Base-by-base conservation (phyloP, 2,329 filamentous ascomycete species). In the Cercospora zeae-maydis region DNA sequence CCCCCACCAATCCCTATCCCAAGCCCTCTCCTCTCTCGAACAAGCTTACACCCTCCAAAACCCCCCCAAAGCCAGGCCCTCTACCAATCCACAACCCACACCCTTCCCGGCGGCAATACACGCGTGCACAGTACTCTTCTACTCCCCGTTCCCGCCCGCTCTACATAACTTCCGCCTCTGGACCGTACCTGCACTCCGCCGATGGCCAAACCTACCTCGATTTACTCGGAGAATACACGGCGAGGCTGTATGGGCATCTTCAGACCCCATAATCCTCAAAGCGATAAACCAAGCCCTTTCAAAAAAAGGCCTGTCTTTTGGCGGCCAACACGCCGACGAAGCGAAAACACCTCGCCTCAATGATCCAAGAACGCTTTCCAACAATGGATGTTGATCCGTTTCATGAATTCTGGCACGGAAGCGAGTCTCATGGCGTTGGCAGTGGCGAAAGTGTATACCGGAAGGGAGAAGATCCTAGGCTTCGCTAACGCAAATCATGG, bases 241-340 rank as follows among this genome's bases (percentile, higher is more conserved):
- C 88, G 1, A 86, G 84, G 1, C 78, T 90, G 11, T 89, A 84
- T 70, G 88, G 88, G 0, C 87, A 90, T 74, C n/a, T n/a, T 87
- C 84, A 1, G 79, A 88, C 58, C 81, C 83, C 0, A 67, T 77
- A 1, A 83, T 90, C 59, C 72, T 78, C 2, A 68, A 75, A 0
- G 79, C 86, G 0, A 76, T 89, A 24, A 77, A 53, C 5, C 78
- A 81, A 1, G 69, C 86, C 2, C 70, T 78, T 1, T 73, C 24
- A 27, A 27, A 75, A 5, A 73, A 77, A 1, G 86, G 86, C 3
- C 73, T 86, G 66, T 86, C 80, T 63, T 78, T 86, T 14, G 84
- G 87, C 4, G 81, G 78, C 0, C 81, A 82, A 1, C 84, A 80
- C 34, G 66, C 72, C 10, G 77, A 82, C 54, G 86, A 89, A 73